Evolutionary conservation across 1,284 basidiomycete species (phyloP).

Genomic region (Vanrija humicola): DNA sequence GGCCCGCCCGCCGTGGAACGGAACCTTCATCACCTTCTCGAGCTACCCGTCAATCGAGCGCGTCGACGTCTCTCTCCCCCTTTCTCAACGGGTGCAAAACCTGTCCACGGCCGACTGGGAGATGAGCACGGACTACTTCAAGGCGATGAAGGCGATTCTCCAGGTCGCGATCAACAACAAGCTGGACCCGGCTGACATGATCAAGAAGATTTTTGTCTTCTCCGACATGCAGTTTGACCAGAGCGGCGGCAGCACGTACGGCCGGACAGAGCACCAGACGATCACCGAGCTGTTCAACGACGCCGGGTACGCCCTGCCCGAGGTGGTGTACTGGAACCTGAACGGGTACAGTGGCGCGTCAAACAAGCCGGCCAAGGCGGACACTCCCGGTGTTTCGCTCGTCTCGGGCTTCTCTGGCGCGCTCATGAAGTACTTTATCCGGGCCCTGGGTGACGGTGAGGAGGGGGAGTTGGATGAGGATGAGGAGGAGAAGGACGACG

Average conservation of each 20-base stretch:
- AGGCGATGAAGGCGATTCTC: conserved; percentile 50
- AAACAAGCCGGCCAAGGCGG: conserved; percentile 54
- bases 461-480: conserved; percentile 44
- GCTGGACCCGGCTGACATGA: conserved; percentile 64
- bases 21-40: conserved; percentile 66
- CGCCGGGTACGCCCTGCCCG: conserved; percentile 64
- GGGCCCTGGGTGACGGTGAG: conserved; percentile 22
- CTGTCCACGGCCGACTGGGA: conserved; percentile 54
- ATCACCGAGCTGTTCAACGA: conserved; percentile 54
- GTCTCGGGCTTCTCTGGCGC: conserved; percentile 64
- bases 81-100: conserved; percentile 44
- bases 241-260: conserved; percentile 35
- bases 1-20: conserved; percentile 60
- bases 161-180: conserved; percentile 57
- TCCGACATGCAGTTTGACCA: conserved; percentile 71
- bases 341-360: background rate
- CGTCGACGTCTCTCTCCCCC: conserved; percentile 51
- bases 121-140: conserved; percentile 57
- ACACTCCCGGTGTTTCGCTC: conserved; percentile 60
- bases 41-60: conserved; percentile 53
- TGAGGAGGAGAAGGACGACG: conserved; percentile 16
- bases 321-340: conserved; percentile 53
- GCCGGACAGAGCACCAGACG: conserved; percentile 64
- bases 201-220: conserved; percentile 68
- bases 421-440: conserved; percentile 69